Evolutionary conservation across 495 filamentous ascomycete genomes (phyloP), one percentile per base, ranked within the genome.

Genomic region (Podospora sp.): DNA sequence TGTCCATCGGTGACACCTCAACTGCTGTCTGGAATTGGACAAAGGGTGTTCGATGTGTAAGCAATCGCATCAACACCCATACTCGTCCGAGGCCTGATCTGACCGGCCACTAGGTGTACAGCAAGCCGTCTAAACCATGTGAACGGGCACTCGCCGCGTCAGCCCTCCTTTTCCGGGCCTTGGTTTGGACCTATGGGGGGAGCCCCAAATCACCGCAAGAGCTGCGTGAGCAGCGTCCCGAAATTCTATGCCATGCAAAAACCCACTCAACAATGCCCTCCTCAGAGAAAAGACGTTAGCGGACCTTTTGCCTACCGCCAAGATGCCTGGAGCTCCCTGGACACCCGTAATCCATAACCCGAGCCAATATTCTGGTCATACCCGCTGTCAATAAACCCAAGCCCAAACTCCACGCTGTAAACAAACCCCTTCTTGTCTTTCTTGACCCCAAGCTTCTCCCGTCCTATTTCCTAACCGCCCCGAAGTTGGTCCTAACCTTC

Each of bases 401-500:
- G 29, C 56, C 61, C 25, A 53, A 57, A 68, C 70, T 52, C 69
- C 63, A 62, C 27, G 60, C 69, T 26, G 40, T 14, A 51, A 63
- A 52, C 65, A 46, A 65, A 51, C 7, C 25, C 40, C 49, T 24
- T 25, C 25, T 62, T 29, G 22, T 26, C 40, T 2, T 14, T 14
- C 40, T 46, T 18, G 25, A 27, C 0, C 25, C 36, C 0, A 46
- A 20, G 20, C 11, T 22, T 33, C 5, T 40, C 14, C n/a, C 11
- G n/a, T 11, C 24, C 76, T 68, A 84, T 69, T 86, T 87, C 56
- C 82, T 74, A 18, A 72, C 73, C 20, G 77, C 80, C n/a, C 83
- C 81, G 71, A 84, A 85, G 60, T 81, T 80, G 2, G 83, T 85
- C 55, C 83, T 75, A 0, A 78, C 71, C 67, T 87, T 87, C 80